Conservation (phyloP, 1,284 basidiomycete genomes). For the Phaffia rhodozyma region DNA sequence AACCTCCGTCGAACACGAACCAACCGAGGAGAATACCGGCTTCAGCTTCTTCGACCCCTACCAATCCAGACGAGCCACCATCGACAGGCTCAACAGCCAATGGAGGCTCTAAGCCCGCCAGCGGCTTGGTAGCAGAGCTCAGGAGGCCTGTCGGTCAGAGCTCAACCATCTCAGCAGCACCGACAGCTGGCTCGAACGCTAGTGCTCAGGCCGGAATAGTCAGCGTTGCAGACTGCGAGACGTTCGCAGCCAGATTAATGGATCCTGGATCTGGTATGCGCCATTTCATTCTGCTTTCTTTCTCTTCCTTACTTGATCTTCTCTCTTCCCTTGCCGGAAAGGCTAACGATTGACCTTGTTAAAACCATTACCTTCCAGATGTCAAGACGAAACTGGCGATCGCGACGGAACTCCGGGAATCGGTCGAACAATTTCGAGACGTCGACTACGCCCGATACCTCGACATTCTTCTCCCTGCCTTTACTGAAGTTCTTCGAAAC, state of each 20-base stretch:
- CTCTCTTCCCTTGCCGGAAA: not conserved
- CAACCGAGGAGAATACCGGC: too few relatives aligned
- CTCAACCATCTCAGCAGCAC: too few relatives aligned
- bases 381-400: constrained; percentile 43
- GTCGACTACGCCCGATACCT: constrained; percentile 58
- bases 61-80: too few relatives aligned
- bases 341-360: constrained; percentile 19
- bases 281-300: not conserved
- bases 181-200: not conserved
- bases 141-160: too few relatives aligned
- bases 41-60: too few relatives aligned
- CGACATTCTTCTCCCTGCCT: constrained; percentile 52
- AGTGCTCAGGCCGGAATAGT: not conserved
- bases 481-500: constrained; percentile 64
- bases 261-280: constrained; percentile 22
- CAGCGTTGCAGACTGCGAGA: constrained; percentile 22
- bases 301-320: not conserved
- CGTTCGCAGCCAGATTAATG: constrained; percentile 21
- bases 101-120: too few relatives aligned
- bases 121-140: too few relatives aligned
- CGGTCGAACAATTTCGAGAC: constrained; percentile 72
- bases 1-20: too few relatives aligned
- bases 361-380: too few relatives aligned
- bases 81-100: too few relatives aligned
- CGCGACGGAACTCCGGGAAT: constrained; percentile 72